A percentile compares a stretch with the other conserved stretches of the same genome.
phyloP scores from a whole-genome alignment of 192 early-diverging fungal species.

The Linnemannia elongata region DNA sequence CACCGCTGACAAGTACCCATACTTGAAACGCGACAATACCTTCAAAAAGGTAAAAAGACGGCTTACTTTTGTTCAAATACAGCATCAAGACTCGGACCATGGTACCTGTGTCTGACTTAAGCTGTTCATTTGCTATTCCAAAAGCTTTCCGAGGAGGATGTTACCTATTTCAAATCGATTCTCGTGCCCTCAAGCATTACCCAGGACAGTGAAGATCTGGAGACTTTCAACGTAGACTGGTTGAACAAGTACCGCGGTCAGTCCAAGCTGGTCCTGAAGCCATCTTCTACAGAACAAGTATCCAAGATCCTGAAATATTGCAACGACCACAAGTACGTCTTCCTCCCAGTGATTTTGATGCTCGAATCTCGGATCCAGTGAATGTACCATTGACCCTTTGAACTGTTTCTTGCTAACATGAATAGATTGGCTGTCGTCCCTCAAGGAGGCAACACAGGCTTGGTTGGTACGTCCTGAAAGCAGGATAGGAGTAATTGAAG shows the following conservation, averaged over 20 bases:
- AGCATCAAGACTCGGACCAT: too few relatives aligned
- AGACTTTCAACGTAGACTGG: conserved; percentile 91
- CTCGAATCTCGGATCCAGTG: not conserved
- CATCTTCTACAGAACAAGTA: conserved; percentile 89
- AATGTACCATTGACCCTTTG: not conserved
- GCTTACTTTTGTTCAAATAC: not conserved
- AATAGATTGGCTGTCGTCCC: conserved; percentile 89
- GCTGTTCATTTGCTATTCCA: too few relatives aligned
- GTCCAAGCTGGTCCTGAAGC: conserved; percentile 85
- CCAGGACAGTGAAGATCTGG: conserved; percentile 71
- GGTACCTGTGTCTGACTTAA: too few relatives aligned
- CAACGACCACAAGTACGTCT: conserved; percentile 69
- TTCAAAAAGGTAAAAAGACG: conserved; percentile 55
- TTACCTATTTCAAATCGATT: conserved; percentile 71
- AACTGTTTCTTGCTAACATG: not conserved
- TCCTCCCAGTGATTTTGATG: not conserved
- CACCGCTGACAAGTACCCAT: conserved; percentile 61
- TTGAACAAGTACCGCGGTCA: conserved; percentile 93
- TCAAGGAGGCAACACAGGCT: conserved; percentile 98
- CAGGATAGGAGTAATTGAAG: not conserved
- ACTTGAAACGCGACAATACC: conserved; percentile 51
- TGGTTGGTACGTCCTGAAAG: conserved; percentile 74
- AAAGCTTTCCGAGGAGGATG: conserved; percentile 69
- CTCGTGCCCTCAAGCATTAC: conserved; percentile 59
- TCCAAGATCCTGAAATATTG: conserved; percentile 90